Evolutionary conservation across 2,329 filamentous ascomycete genomes (phyloP), one percentile per base, ranked within the genome.

Genomic region (Neophaeococcomyces mojaviensis): DNA sequence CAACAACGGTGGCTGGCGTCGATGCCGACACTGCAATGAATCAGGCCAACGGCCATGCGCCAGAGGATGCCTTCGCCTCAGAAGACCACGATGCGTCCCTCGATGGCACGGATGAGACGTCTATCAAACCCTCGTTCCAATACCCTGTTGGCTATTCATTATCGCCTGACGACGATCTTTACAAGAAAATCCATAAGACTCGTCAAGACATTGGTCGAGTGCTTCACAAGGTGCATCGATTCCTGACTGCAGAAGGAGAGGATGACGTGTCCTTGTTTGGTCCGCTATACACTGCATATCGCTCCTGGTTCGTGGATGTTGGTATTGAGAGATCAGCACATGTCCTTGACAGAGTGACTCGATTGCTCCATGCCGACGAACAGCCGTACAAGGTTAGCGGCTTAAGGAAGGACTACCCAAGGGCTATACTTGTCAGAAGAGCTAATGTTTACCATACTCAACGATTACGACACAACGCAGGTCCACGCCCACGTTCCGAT

Each of bases 181-280:
- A 95, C 65, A 71, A 74, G 34, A 77, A 79, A 30, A 82, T 98
- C 13, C 92, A 98, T 59, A 73, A 79, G 30, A 74, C 95, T 38
- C 84, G 92, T 30, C 84, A 90, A 50, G 76, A 83, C 40, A 78
- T 94, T 28, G 92, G 94, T 4, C 76, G 81, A 57, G 76, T 90
- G 1, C 71, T 98, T 19, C 90, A 92, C 52, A 77, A 78, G 45
- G 88, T 94, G 1, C 94, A 98, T 64, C 68, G 74, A 1, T 98
- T 96, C 68, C 70, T 98, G 48, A 82, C 79, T 15, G 70, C 80
- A 50, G 82, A 90, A 50, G 89, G 95, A 61, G 87, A 97, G 62
- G 92, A 98, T 60, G 92, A 98, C 61, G 92, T 98, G 1, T 81
- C 86, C 13, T 96, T 88, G 66, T 98, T 98, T 67, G 95, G 88